Evolutionary conservation across 169 alveolate species (phyloP), one percentile per base, ranked within the genome.

Genomic region (Plasmodium sp.): DNA sequence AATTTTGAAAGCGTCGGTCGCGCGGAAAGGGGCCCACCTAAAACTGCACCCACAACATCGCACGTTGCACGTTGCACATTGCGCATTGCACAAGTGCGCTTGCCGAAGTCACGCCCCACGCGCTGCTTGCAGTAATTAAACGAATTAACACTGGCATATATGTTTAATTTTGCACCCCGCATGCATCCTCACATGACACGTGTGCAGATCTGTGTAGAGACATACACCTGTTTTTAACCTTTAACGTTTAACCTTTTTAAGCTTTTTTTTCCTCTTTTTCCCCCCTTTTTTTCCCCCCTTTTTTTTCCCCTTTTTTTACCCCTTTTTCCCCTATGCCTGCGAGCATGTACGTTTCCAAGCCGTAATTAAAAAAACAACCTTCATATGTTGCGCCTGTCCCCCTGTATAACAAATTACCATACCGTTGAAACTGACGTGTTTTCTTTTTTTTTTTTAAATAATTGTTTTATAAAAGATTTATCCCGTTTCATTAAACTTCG

Each of bases 341-440:
- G 77, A 22, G 77, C 39, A 67, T 67, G 43, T 67, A 67, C 77
- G 39, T 22, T 67, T 67, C 39, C 33, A 67, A 67, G 16, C 16
- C 36, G 43, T 67, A 67, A 18, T 67, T 67, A 67, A 67, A 67
- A 27, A 62, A 27, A 22, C n/a, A 27, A 31, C 33, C 12, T 27
- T 16, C 39, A 22, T 3, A 67, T 67, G 33, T 67, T 27, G 43
- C 31, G 27, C n/a, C 3, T 67, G 16, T 62, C 36, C 5, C 77
- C 36, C 16, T 16, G 5, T 45, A 80, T 33, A 7, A 14, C 48
- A 80, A 80, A n/a, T 80, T 45, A 14, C 27, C 5, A 14, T 39
- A 80, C 84, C 84, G 84, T 80, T 45, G 84, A 80, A 80, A 80
- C 84, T 80, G 27, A 80, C 84, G 84, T 27, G 84, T 80, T 36